Evolutionary conservation across 75 land plant species (phyloP), one percentile per base, ranked within the genome.

Genomic region (Selaginella tamariscina): DNA sequence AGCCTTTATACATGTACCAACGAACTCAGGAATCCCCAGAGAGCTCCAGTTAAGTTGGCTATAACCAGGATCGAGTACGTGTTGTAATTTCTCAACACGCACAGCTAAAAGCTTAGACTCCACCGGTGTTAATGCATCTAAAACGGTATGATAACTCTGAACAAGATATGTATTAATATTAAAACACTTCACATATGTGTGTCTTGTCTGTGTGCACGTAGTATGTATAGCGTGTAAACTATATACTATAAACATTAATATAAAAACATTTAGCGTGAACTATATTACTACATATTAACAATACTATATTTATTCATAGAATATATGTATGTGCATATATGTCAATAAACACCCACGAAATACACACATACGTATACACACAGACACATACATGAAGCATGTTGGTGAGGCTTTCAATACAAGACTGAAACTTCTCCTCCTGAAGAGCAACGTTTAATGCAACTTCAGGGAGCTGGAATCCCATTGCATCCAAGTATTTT

Each of bases 401-500:
- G n/a, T 32, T 59, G 56, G 64, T 60, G 55, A 75, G 74, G 23
- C 56, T 66, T 27, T 75, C 77, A 22, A 75, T 64, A 39, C 70
- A 65, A 2, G 54, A 2, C 26, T 27, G 56, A 33, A 60, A 75
- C 56, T 70, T 75, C 31, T 65, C 77, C 33, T 70, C 77, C 56
- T 75, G 77, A 13, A 75, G 59, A 27, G 77, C 32, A 0, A 75
- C 73, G 66, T 71, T 75, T 13, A 75, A 23, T 23, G 73, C 73
- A 44, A 65, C 63, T 29, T 75, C 77, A 23, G 77, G 77, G 21
- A 75, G 54, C 18, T 70, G 68, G 30, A 75, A 75, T 11, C 77
- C 77, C 77, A 75, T 75, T 27, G 73, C 73, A 70, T 75, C 77
- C 49, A 75, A 26, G 28, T 75, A 75, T 49, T 75, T 75, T 1